A percentile compares a stretch with the other conserved stretches of the same genome.
Evolutionary conservation across 768 basidiomycete species (phyloP).

Genomic region (Hygrophoropsis aurantiaca): DNA sequence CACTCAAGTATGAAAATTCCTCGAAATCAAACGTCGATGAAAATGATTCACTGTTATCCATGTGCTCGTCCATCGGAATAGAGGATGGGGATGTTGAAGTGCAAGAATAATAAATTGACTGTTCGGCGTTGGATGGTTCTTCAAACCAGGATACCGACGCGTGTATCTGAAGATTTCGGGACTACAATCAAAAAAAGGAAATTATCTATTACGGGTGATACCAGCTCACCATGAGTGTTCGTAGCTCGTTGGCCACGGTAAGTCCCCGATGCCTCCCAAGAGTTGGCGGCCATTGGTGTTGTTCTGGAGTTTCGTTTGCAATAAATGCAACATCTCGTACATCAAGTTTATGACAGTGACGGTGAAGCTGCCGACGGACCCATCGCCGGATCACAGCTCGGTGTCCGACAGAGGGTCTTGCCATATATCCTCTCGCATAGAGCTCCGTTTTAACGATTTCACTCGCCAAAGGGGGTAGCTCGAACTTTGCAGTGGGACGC

Average conservation of each 20-base stretch:
- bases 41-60: conserved; percentile 6
- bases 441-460: conserved; percentile 27
- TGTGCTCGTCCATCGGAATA: conserved; percentile 6
- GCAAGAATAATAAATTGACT: conserved; percentile 10
- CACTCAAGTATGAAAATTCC: conserved; percentile 31
- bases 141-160: neutral
- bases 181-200: no score
- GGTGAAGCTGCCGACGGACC: neutral
- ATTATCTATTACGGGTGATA: no score
- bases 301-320: conserved; percentile 2
- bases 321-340: neutral
- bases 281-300: conserved; percentile 9
- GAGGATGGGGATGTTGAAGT: conserved; percentile 7
- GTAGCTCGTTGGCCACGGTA: conserved; percentile 12
- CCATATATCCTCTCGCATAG: conserved; percentile 25
- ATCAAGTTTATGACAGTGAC: neutral
- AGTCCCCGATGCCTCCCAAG: conserved; percentile 20
- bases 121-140: conserved; percentile 3
- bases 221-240: conserved; percentile 14
- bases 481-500: no score
- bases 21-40: conserved; percentile 20
- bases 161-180: no score
- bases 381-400: conserved; percentile 1
- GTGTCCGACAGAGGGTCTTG: conserved; percentile 11
- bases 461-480: conserved; percentile 26